Percentiles rank a stretch among this genome's conserved stretches.
Evolutionary conservation across 306 rosid genomes (phyloP).

Genomic region (Echinosophora koreensis): DNA sequence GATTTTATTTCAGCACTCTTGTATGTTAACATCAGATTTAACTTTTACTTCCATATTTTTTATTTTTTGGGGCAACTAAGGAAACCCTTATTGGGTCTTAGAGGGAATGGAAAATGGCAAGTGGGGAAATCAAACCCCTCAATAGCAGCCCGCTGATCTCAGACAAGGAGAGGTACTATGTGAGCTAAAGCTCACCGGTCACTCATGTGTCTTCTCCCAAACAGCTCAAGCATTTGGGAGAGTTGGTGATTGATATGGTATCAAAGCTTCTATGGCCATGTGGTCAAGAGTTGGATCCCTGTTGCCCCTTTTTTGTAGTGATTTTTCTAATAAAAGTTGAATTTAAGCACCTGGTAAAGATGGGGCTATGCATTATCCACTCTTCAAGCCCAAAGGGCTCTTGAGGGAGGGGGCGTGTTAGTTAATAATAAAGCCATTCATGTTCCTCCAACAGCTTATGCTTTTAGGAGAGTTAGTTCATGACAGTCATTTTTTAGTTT

Average conservation of each 20-base stretch:
- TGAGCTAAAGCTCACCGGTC: conserved; percentile 10
- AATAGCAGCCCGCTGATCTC: conserved; percentile 16
- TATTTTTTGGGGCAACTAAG: neutral
- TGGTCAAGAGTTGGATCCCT: too few species aligned
- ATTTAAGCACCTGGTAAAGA: neutral
- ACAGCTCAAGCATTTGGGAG: neutral
- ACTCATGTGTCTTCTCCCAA: neutral
- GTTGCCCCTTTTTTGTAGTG: too few species aligned
- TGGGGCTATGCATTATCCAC: neutral
- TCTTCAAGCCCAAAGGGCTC: neutral
- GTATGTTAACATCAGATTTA: conserved; percentile 43
- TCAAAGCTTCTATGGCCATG: too few species aligned
- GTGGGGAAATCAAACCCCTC: neutral
- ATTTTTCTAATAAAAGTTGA: too few species aligned
- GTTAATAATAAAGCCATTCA: neutral
- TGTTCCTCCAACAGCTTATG: neutral
- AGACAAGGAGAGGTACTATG: conserved; percentile 1
- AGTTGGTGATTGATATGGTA: neutral
- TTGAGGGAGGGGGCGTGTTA: too few species aligned
- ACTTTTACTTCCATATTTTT: conserved; percentile 30
- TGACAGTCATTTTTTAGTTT: neutral
- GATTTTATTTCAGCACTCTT: conserved; percentile 63
- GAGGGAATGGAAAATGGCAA: conserved; percentile 20
- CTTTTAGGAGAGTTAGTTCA: neutral
- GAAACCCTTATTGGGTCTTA: conserved; percentile 8